A percentile compares a stretch with the other conserved stretches of the same genome.
Conservation (phyloP, 1,284 basidiomycete species). For the Trametes hirsuta region DNA sequence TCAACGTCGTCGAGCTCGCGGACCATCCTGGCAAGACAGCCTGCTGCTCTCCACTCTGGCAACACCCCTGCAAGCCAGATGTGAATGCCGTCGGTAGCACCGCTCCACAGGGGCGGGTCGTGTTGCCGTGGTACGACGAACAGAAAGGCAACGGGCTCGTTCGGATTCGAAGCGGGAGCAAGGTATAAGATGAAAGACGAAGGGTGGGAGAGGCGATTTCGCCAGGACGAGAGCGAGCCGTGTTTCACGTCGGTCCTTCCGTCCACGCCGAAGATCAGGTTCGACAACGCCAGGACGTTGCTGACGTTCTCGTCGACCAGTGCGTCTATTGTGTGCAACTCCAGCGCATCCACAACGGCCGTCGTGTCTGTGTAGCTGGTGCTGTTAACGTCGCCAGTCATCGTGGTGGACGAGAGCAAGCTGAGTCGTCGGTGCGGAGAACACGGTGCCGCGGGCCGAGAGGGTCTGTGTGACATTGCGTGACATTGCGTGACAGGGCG, state of each 20-base stretch:
- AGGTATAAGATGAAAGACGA: slow-evolving; percentile 30
- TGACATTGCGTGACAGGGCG: not conserved
- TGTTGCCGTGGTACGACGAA: slow-evolving; percentile 29
- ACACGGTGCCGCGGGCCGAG: not conserved
- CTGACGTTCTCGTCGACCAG: slow-evolving; percentile 15
- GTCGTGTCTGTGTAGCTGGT: not conserved
- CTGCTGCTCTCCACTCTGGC: slow-evolving; percentile 26
- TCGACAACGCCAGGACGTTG: slow-evolving; percentile 25
- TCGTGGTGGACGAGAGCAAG: slow-evolving; percentile 1
- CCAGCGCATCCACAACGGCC: not conserved
- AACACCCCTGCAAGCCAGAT: slow-evolving; percentile 34
- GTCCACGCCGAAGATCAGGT: slow-evolving; percentile 28
- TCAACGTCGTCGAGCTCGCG: slow-evolving; percentile 13
- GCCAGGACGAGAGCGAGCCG: slow-evolving; percentile 29
- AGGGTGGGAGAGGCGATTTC: slow-evolving; percentile 24
- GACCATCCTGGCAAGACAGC: slow-evolving; percentile 30
- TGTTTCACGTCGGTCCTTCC: slow-evolving; percentile 24
- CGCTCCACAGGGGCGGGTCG: slow-evolving; percentile 21
- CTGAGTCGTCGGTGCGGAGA: not conserved
- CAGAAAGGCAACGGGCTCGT: slow-evolving; percentile 27
- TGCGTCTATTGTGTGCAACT: not conserved
- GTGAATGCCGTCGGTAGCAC: slow-evolving; percentile 24
- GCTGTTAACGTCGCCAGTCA: not conserved
- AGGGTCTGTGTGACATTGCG: not conserved
- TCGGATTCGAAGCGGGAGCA: slow-evolving; percentile 2